Conservation (phyloP, 2,329 filamentous ascomycete species). For the Pseudocercospora fijiensis region DNA sequence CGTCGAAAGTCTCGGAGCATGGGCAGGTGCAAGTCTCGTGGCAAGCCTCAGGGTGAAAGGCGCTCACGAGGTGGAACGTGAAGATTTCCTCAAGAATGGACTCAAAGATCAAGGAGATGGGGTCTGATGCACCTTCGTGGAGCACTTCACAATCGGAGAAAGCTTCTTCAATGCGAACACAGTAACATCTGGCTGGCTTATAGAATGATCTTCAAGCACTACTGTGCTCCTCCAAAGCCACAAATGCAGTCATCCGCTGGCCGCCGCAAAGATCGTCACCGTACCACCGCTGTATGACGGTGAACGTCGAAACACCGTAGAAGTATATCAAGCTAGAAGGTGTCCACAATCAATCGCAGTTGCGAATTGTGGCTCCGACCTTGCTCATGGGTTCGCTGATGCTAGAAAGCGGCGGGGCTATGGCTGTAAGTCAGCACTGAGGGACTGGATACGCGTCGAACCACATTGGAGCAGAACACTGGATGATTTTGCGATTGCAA, state of each 20-base stretch:
- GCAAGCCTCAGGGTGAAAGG: slow-evolving; percentile 67
- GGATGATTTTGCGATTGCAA: not conserved
- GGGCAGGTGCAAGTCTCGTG: slow-evolving; percentile 71
- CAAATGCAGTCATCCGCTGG: slow-evolving; percentile 13
- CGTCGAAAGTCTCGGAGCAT: slow-evolving; percentile 68
- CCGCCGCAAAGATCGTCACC: slow-evolving; percentile 5
- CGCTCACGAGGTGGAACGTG: slow-evolving; percentile 68
- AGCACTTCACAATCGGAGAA: not conserved
- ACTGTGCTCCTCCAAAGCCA: not conserved
- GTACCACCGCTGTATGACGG: not conserved
- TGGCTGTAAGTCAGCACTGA: not conserved
- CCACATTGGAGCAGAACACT: not conserved
- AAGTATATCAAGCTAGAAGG: not conserved
- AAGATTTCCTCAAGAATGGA: slow-evolving; percentile 69
- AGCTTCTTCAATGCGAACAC: not conserved
- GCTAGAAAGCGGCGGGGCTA: not conserved
- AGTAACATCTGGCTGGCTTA: slow-evolving; percentile 3
- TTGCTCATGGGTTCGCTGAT: not conserved
- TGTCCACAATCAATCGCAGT: not conserved
- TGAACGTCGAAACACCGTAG: not conserved
- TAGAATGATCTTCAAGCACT: not conserved
- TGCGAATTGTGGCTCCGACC: not conserved
- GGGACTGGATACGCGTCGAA: not conserved
- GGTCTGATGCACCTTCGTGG: slow-evolving; percentile 13
- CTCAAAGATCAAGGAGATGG: slow-evolving; percentile 34